A percentile compares a stretch with the other conserved stretches of the same genome.
phyloP scores from a whole-genome alignment of 2,329 filamentous ascomycete genomes.

The Penicillium brasilianum region DNA sequence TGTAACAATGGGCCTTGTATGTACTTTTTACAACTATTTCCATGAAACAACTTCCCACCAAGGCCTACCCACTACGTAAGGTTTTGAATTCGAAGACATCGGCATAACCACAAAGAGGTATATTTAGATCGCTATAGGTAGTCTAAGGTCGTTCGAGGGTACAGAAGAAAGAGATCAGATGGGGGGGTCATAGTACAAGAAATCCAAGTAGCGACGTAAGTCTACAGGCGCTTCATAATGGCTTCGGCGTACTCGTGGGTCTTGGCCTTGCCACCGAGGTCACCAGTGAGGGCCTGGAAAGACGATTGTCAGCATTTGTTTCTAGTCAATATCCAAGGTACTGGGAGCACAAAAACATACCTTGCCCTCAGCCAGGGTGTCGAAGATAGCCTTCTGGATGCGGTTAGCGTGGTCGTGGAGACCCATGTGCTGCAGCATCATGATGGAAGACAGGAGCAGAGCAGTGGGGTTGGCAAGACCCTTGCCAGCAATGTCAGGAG shows the following conservation, averaged over 20 bases:
- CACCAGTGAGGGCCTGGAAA: constrained; percentile 77
- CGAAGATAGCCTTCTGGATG: constrained; percentile 95
- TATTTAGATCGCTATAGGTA: constrained; percentile 44
- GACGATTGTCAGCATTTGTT: constrained; percentile 19
- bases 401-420: constrained; percentile 79
- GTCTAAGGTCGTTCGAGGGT: constrained; percentile 46
- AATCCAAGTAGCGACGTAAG: constrained; percentile 29
- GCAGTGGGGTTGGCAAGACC: constrained; percentile 96
- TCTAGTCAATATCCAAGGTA: not conserved
- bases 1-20: not conserved
- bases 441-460: constrained; percentile 91
- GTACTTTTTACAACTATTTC: constrained; percentile 10
- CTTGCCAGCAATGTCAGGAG: constrained; percentile 95
- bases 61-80: not conserved
- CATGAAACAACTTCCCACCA: constrained; percentile 2
- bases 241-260: constrained; percentile 91
- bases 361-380: constrained; percentile 95
- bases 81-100: constrained; percentile 20
- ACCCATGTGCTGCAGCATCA: constrained; percentile 99
- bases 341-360: constrained; percentile 44
- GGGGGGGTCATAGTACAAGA: constrained; percentile 43
- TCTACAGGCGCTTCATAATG: constrained; percentile 73
- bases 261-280: constrained; percentile 95
- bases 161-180: constrained; percentile 37
- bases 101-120: constrained; percentile 43